phyloP scores from a whole-genome alignment of 768 basidiomycete species.

The Daedaleopsis sinensis region DNA sequence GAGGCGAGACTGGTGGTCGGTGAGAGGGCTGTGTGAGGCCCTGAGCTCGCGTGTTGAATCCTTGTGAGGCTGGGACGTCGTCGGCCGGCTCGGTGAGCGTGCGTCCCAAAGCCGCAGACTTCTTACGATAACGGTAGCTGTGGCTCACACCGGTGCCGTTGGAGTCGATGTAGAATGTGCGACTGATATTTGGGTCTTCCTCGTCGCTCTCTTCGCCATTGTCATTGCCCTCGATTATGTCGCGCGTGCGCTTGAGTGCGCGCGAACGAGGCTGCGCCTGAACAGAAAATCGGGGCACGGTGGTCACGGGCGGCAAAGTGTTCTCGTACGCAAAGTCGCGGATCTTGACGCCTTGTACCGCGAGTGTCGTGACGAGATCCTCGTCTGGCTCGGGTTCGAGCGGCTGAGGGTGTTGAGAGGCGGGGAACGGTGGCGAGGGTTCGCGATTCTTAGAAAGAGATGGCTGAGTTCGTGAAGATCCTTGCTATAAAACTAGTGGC shows the following conservation, averaged over 20 bases:
- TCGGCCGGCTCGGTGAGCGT: conserved; percentile 39
- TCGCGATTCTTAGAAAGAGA: conserved; percentile 1
- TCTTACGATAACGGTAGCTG: conserved; percentile 25
- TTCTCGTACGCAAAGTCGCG: conserved; percentile 73
- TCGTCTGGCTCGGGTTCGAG: neutral
- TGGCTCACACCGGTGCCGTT: conserved; percentile 13
- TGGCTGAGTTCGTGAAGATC: neutral
- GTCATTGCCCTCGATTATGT: conserved; percentile 33
- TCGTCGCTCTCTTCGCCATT: conserved; percentile 23
- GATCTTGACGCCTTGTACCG: conserved; percentile 43
- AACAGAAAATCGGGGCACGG: conserved; percentile 46
- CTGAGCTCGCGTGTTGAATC: conserved; percentile 14
- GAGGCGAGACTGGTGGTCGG: conserved; percentile 4
- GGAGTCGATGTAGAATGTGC: conserved; percentile 20
- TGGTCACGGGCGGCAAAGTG: conserved; percentile 60
- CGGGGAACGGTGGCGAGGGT: neutral
- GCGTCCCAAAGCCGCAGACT: conserved; percentile 33
- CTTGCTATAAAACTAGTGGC: neutral
- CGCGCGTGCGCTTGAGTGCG: conserved; percentile 40
- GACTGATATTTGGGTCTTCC: conserved; percentile 7
- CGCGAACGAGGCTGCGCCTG: conserved; percentile 50
- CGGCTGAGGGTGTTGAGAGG: conserved; percentile 9
- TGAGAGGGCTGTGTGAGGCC: conserved; percentile 11
- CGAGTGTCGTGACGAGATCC: conserved; percentile 24
- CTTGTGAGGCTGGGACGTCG: conserved; percentile 9